Conservation (phyloP, 805 yeast species). For the Candida sithepensis region DNA sequence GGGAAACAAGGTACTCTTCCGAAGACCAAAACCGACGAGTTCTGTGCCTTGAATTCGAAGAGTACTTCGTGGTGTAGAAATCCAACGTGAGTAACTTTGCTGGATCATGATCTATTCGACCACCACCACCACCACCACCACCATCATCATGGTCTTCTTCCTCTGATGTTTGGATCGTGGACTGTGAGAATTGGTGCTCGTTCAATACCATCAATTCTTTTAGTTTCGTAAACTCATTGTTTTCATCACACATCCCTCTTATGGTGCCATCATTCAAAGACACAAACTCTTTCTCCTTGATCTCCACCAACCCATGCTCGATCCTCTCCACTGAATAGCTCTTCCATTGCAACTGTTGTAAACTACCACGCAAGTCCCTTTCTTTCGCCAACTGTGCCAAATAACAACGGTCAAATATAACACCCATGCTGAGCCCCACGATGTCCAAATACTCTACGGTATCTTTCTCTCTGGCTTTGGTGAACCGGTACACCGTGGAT, state of each 20-base stretch:
- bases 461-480: slow-evolving; percentile 2
- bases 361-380: slow-evolving; percentile 25
- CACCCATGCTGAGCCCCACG: slow-evolving; percentile 26
- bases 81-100: neutral
- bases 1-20: slow-evolving; percentile 17
- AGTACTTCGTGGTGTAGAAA: neutral
- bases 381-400: slow-evolving; percentile 11
- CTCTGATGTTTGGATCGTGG: neutral
- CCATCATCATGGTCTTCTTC: too few relatives aligned
- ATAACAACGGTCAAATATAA: slow-evolving; percentile 17
- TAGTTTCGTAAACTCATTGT: too few relatives aligned
- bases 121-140: too few relatives aligned
- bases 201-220: too few relatives aligned
- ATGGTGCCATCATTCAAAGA: too few relatives aligned
- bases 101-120: neutral
- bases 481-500: slow-evolving; percentile 25
- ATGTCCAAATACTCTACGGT: slow-evolving; percentile 24
- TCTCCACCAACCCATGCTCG: slow-evolving; percentile 14
- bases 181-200: neutral
- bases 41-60: neutral
- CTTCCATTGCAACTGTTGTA: slow-evolving; percentile 29
- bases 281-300: too few relatives aligned
- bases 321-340: slow-evolving; percentile 18
- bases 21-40: slow-evolving; percentile 16
- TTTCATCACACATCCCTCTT: too few relatives aligned